Percentiles rank a stretch among this genome's conserved stretches.
Evolutionary conservation across 345 rosid genomes (phyloP).

Genomic region (Trapa bicornis): DNA sequence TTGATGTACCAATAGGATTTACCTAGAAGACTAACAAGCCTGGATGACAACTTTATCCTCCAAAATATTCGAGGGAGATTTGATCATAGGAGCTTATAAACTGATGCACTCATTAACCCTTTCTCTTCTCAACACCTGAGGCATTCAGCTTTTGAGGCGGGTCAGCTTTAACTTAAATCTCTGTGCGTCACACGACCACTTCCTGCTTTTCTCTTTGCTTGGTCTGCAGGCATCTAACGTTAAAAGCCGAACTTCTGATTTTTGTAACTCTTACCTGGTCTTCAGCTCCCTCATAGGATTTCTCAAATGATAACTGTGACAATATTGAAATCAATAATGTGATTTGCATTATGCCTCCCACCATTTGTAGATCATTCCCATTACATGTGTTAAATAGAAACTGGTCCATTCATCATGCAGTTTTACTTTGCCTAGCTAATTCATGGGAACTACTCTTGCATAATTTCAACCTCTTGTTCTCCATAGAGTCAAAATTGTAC

Average conservation of each 20-base stretch:
- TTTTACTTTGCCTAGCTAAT: no score
- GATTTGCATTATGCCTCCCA: no score
- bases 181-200: constrained; percentile 5
- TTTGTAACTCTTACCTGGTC: no score
- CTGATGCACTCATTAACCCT: neutral
- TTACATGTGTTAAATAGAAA: no score
- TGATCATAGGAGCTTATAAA: neutral
- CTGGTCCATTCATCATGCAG: no score
- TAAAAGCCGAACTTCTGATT: neutral
- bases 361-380: no score
- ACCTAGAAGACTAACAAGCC: neutral
- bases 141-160: neutral
- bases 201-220: neutral
- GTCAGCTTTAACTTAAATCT: constrained; percentile 4
- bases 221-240: neutral
- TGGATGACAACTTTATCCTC: neutral
- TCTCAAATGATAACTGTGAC: no score
- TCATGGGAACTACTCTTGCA: no score
- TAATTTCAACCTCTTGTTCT: no score
- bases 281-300: no score
- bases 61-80: neutral
- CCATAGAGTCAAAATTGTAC: no score
- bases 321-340: no score
- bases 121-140: neutral
- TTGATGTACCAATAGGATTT: neutral